Conservation (phyloP, 225 moss, liverwort and hornwort species). For the Sphagnum tenellum region DNA sequence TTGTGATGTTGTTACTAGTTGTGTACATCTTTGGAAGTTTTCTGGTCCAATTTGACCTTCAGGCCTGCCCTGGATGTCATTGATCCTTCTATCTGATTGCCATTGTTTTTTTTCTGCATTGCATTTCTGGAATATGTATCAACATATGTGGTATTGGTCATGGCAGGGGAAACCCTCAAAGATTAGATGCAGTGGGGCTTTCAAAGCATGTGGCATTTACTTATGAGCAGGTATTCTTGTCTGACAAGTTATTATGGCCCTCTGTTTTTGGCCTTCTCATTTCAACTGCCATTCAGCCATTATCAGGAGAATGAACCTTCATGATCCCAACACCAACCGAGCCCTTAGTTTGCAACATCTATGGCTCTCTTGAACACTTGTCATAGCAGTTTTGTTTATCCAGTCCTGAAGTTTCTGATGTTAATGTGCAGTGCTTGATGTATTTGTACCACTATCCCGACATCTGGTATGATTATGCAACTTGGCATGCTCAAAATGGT, state of each 20-base stretch:
- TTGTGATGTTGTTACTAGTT: too few relatives aligned
- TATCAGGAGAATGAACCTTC: conserved; percentile 1
- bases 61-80: neutral
- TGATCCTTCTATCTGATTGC: neutral
- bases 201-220: conserved; percentile 89
- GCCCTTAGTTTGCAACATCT: neutral
- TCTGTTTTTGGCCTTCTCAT: neutral
- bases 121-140: neutral
- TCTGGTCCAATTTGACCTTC: too few relatives aligned
- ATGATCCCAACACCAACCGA: neutral
- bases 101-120: too few relatives aligned
- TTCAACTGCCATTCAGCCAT: conserved; percentile 2
- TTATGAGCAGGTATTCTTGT: conserved; percentile 65
- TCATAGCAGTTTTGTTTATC: too few relatives aligned
- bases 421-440: conserved; percentile 94
- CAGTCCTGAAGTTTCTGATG: conserved; percentile 10
- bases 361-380: neutral
- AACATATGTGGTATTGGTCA: neutral
- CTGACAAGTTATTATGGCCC: neutral
- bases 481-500: conserved; percentile 91
- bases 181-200: conserved; percentile 68
- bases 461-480: conserved; percentile 96
- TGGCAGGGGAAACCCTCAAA: conserved; percentile 84
- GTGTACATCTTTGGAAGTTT: too few relatives aligned
- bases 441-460: conserved; percentile 98